A percentile compares a stretch with the other conserved stretches of the same genome.
These are phyloP conservation scores for Tricholoma sp. DNA, from an alignment of 768 basidiomycete genomes.

Conservation along the genomic window DNA sequence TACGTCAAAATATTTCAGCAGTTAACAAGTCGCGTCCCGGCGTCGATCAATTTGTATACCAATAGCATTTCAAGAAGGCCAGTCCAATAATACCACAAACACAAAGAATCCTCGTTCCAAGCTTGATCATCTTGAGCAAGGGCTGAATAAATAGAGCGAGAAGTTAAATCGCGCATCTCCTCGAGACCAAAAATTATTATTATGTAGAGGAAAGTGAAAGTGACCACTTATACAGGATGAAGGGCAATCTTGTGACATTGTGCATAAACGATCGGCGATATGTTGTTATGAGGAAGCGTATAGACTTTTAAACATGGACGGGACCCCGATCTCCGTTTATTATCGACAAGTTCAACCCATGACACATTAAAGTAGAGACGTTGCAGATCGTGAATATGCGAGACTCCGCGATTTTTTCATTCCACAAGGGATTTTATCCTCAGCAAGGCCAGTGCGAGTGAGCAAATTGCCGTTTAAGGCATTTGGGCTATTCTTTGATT, in stretches of 20 bases:
- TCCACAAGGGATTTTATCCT: neutral
- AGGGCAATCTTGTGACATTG: neutral
- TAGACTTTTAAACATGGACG: constrained; percentile 1
- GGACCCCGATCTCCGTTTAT: neutral
- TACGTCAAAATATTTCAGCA: neutral
- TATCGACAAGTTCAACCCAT: neutral
- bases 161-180: neutral
- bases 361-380: neutral
- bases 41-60: neutral
- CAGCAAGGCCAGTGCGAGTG: neutral
- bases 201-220: neutral
- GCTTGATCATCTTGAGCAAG: neutral
- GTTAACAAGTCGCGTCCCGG: neutral
- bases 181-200: neutral
- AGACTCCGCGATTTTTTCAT: neutral
- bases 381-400: neutral
- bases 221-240: neutral
- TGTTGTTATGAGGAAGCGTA: neutral
- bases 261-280: neutral
- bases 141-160: neutral
- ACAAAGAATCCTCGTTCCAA: neutral
- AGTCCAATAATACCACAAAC: neutral
- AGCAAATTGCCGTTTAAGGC: neutral
- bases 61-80: neutral
- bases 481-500: neutral